Evolutionary conservation across 805 yeast species (phyloP).

Genomic region (Starmerella tilneyi): DNA sequence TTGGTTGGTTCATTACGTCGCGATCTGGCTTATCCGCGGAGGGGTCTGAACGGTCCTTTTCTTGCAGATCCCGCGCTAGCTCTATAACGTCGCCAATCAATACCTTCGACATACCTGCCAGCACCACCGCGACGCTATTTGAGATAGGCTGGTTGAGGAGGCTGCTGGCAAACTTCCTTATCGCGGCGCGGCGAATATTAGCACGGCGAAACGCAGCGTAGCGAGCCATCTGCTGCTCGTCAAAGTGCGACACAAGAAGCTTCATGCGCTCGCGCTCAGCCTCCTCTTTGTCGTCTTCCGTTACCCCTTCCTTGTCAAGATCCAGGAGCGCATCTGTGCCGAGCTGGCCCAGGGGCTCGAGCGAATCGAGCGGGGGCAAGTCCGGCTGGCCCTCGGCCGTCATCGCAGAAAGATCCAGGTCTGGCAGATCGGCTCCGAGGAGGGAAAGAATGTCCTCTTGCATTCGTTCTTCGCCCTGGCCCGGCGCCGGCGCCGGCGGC

Average conservation of each 20-base stretch:
- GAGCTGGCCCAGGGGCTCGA: slow-evolving; percentile 7
- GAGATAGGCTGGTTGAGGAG: slow-evolving; percentile 72
- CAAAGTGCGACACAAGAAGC: slow-evolving; percentile 59
- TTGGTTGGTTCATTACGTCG: no score
- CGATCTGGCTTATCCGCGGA: no score
- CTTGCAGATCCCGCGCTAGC: slow-evolving; percentile 62
- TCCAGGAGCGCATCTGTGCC: slow-evolving; percentile 1
- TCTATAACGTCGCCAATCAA: slow-evolving; percentile 86
- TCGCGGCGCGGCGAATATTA: slow-evolving; percentile 58
- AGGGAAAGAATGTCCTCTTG: slow-evolving; percentile 4
- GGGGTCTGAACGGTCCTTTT: no score
- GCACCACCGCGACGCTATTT: slow-evolving; percentile 64
- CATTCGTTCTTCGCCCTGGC: neutral
- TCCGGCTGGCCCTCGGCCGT: neutral
- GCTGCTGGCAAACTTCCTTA: slow-evolving; percentile 68
- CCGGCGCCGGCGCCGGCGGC: neutral
- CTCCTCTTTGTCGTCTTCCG: slow-evolving; percentile 19
- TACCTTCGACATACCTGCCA: slow-evolving; percentile 80
- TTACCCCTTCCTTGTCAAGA: neutral
- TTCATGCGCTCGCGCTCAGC: slow-evolving; percentile 32
- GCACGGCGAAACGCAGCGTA: slow-evolving; percentile 82
- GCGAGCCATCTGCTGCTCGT: slow-evolving; percentile 72
- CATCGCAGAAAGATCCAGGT: neutral
- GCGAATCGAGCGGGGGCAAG: slow-evolving; percentile 6
- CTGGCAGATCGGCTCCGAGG: slow-evolving; percentile 3